phyloP scores from a whole-genome alignment of 2,329 filamentous ascomycete species.

The Ophiostoma populinum region DNA sequence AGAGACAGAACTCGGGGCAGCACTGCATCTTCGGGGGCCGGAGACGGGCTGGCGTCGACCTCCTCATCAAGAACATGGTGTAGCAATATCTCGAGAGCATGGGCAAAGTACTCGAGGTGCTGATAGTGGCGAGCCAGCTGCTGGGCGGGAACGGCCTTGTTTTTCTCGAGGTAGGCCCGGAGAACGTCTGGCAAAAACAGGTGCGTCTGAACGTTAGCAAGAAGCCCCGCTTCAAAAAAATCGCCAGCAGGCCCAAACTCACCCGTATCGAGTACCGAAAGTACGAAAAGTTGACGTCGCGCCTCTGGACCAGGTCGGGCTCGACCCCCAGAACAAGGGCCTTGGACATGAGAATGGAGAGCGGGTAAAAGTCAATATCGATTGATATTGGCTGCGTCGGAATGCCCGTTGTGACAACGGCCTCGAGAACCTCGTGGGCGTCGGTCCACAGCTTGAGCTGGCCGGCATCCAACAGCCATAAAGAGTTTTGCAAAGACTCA shows the following conservation, averaged over 20 bases:
- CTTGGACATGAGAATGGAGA: slow-evolving; percentile 76
- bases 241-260: no score
- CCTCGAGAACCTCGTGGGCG: slow-evolving; percentile 64
- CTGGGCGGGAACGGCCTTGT: slow-evolving; percentile 65
- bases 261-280: slow-evolving; percentile 78
- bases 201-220: slow-evolving; percentile 45
- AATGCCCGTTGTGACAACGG: slow-evolving; percentile 46
- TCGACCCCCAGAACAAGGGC: slow-evolving; percentile 83
- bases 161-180: slow-evolving; percentile 57
- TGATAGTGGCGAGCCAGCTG: slow-evolving; percentile 73
- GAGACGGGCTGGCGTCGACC: slow-evolving; percentile 50
- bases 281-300: slow-evolving; percentile 80
- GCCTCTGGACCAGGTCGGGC: slow-evolving; percentile 79
- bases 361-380: slow-evolving; percentile 84
- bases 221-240: no score
- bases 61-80: slow-evolving; percentile 92
- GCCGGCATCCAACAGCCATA: slow-evolving; percentile 87
- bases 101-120: slow-evolving; percentile 76
- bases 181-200: slow-evolving; percentile 83
- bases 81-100: slow-evolving; percentile 79
- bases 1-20: slow-evolving; percentile 46
- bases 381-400: slow-evolving; percentile 60
- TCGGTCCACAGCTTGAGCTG: slow-evolving; percentile 81
- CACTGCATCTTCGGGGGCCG: slow-evolving; percentile 44
- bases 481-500: slow-evolving; percentile 56